Evolutionary conservation across 306 rosid species (phyloP).

Genomic region (Senna siamea): DNA sequence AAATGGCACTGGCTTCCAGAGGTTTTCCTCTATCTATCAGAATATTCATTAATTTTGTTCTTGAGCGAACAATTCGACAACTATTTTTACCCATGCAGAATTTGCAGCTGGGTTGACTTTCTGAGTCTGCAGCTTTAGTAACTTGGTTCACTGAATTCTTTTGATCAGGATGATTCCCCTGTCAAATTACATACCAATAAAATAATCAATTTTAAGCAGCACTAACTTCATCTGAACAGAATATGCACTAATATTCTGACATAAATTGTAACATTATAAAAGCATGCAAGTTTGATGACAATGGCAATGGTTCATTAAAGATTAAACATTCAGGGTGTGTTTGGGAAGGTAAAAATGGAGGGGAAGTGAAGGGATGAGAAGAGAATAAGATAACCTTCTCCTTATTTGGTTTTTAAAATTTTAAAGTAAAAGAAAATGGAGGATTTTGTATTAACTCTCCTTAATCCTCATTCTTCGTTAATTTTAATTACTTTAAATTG

Average conservation of each 20-base stretch:
- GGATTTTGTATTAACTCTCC: too few relatives aligned
- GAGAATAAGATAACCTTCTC: too few relatives aligned
- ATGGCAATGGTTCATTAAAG: slow-evolving; percentile 1
- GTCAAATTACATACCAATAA: slow-evolving; percentile 26
- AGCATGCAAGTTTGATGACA: not conserved
- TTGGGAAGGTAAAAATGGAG: too few relatives aligned
- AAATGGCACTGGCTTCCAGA: slow-evolving; percentile 54
- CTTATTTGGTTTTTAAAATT: too few relatives aligned
- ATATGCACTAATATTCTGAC: slow-evolving; percentile 9
- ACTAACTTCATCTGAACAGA: slow-evolving; percentile 24
- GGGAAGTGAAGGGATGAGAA: too few relatives aligned
- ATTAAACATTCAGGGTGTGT: not conserved
- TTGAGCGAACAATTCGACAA: slow-evolving; percentile 56
- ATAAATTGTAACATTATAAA: slow-evolving; percentile 1
- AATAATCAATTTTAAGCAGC: slow-evolving; percentile 26
- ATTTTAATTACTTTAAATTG: too few relatives aligned
- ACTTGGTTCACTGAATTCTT: slow-evolving; percentile 35
- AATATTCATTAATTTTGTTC: slow-evolving; percentile 63
- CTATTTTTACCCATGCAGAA: slow-evolving; percentile 52
- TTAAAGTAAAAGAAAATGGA: too few relatives aligned
- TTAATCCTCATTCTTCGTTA: too few relatives aligned
- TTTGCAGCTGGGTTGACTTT: slow-evolving; percentile 46
- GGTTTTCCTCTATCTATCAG: slow-evolving; percentile 60
- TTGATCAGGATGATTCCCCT: slow-evolving; percentile 47
- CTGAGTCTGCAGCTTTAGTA: slow-evolving; percentile 41